Conservation (phyloP, 768 basidiomycete genomes). For the Mycena galericulata region DNA sequence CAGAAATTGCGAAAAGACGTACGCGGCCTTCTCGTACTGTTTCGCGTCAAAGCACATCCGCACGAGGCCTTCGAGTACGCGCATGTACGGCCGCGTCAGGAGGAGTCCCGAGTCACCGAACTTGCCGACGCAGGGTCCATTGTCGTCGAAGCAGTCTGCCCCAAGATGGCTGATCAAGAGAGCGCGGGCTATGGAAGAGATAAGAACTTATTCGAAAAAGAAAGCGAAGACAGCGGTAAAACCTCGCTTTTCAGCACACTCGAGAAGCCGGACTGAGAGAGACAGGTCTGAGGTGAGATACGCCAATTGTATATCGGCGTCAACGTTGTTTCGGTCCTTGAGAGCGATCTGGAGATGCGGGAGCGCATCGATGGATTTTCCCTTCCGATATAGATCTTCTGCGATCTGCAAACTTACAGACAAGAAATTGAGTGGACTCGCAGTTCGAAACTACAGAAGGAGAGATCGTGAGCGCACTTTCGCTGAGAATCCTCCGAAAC, state of each 20-base stretch:
- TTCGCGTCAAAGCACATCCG: constrained; percentile 9
- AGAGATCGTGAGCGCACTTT: constrained; percentile 36
- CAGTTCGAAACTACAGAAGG: background rate
- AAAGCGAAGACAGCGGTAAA: background rate
- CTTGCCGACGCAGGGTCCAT: constrained; percentile 45
- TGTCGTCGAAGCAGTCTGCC: constrained; percentile 51
- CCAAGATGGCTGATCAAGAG: constrained; percentile 45
- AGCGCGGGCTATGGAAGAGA: constrained; percentile 39
- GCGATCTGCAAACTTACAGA: constrained; percentile 48
- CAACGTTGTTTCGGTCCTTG: constrained; percentile 54
- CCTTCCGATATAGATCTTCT: constrained; percentile 48
- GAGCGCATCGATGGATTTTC: constrained; percentile 48
- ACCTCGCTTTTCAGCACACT: constrained; percentile 42
- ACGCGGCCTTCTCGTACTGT: constrained; percentile 9
- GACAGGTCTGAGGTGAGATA: constrained; percentile 47
- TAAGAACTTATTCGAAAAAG: background rate
- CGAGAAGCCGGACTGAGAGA: constrained; percentile 41
- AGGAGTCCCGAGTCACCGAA: constrained; percentile 42
- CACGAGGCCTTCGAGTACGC: constrained; percentile 16
- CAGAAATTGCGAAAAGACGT: background rate
- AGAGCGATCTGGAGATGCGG: constrained; percentile 55
- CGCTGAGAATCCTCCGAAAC: constrained; percentile 43
- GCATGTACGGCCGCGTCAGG: constrained; percentile 23
- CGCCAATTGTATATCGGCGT: constrained; percentile 51
- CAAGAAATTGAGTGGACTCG: background rate